Evolutionary conservation across 768 basidiomycete genomes (phyloP), one percentile per base, ranked within the genome.

Genomic region (Lactarius pseudohatsudake): DNA sequence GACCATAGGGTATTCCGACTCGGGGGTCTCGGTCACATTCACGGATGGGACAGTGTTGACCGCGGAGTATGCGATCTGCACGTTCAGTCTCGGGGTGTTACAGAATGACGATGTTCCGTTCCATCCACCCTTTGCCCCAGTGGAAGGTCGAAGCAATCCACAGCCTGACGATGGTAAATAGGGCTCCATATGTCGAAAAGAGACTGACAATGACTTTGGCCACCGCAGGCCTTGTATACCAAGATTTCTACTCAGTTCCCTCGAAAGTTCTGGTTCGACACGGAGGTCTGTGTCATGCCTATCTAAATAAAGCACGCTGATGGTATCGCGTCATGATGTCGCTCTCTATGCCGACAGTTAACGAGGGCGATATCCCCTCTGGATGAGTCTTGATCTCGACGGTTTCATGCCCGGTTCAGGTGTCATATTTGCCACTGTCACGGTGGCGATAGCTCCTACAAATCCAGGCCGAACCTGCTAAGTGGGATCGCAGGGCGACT

Each of bases 101-200:
- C 66, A 67, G 53, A 50, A 63, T 22, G 62, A 80, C 34, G 86
- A 88, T 15, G 66, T 59, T 28, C 32, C 3, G 2, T 89, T 88
- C 66, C 67, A 78, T 50, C 88, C 88, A 2, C 45, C 75, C 4
- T 72, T 89, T 28, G 26, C 26, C 26, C 26, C 26, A 66, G 13
- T 89, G 81, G 78, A 89, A 89, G 71, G 66, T 75, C 22, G 87
- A 88, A 64, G 87, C 87, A 2, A 84, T 88, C 38, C 82, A 84
- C 28, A 84, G 81, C 66, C 82, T 88, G 74, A 78, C 79, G 10
- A 88, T 89, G 87, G 85, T 80, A 38, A 38, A 13, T 38, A 3
- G 10, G 32, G 34, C 32, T 4, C 18, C 11, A 36, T 57, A 32
- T 38, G 10, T 57, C 3, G 57, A 38, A 16, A 43, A 18, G 4